Percentiles rank a stretch among this genome's conserved stretches.
Evolutionary conservation across 2,329 filamentous ascomycete genomes (phyloP).

Genomic region (Fusarium avenaceum): DNA sequence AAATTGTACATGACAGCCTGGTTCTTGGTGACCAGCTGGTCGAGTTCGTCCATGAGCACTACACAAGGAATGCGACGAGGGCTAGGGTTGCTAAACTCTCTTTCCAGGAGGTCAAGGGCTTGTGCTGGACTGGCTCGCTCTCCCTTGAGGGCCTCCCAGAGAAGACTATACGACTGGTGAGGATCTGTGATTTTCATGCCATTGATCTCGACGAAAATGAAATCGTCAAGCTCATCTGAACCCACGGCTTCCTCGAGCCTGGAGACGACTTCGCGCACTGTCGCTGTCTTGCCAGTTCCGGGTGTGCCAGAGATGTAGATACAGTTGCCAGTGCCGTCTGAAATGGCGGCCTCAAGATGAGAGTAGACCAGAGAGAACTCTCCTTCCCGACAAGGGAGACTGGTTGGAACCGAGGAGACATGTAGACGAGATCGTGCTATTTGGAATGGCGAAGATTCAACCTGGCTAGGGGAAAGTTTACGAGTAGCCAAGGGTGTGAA

Average conservation of each 20-base stretch:
- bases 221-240: slow-evolving; percentile 94
- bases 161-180: slow-evolving; percentile 92
- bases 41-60: slow-evolving; percentile 97
- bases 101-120: slow-evolving; percentile 89
- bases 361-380: slow-evolving; percentile 95
- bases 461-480: slow-evolving; percentile 79
- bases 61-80: slow-evolving; percentile 94
- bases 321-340: slow-evolving; percentile 91
- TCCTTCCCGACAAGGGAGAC: slow-evolving; percentile 89
- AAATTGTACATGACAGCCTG: slow-evolving; percentile 99
- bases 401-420: slow-evolving; percentile 90
- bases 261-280: slow-evolving; percentile 92
- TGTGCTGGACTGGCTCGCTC: slow-evolving; percentile 93
- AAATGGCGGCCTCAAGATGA: slow-evolving; percentile 93
- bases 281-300: slow-evolving; percentile 97
- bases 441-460: slow-evolving; percentile 89
- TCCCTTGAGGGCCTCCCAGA: slow-evolving; percentile 96
- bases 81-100: slow-evolving; percentile 92
- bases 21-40: slow-evolving; percentile 97
- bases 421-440: slow-evolving; percentile 90
- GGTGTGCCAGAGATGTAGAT: slow-evolving; percentile 99
- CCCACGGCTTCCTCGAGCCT: slow-evolving; percentile 89
- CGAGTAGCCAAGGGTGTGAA: slow-evolving; percentile 96
- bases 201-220: slow-evolving; percentile 99
- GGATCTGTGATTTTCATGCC: slow-evolving; percentile 99